These are phyloP conservation scores for Mycena vitilis DNA, from an alignment of 768 basidiomycete genomes.

Conservation along the genomic window DNA sequence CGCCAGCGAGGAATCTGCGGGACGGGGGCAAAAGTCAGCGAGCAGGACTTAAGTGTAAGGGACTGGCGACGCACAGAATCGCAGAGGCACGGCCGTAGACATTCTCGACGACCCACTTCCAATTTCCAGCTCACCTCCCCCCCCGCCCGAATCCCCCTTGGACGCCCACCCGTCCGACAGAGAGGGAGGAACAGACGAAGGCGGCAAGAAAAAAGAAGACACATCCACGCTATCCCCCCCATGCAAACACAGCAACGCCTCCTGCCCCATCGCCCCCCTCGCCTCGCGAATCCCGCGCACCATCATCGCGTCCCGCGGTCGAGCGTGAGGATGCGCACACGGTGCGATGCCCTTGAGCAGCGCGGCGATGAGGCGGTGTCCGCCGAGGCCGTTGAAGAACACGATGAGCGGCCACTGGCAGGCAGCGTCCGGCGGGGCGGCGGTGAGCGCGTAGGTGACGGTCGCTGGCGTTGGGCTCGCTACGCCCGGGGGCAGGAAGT, in stretches of 20 bases:
- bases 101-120: too few species aligned
- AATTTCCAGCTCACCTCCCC: too few species aligned
- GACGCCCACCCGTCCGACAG: too few species aligned
- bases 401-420: conserved; percentile 35
- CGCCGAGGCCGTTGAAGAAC: conserved; percentile 36
- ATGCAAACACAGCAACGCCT: conserved; percentile 22
- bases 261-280: conserved; percentile 32
- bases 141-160: too few species aligned
- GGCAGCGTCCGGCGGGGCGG: conserved; percentile 7
- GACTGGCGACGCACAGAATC: too few species aligned
- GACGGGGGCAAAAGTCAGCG: too few species aligned
- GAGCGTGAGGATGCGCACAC: conserved; percentile 29
- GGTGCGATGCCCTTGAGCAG: conserved; percentile 33
- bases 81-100: too few species aligned
- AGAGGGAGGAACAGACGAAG: too few species aligned
- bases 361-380: conserved; percentile 32
- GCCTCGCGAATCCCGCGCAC: conserved; percentile 19
- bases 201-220: too few species aligned
- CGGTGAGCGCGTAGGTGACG: conserved; percentile 23
- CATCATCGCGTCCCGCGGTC: conserved; percentile 16
- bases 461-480: conserved; percentile 3
- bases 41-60: too few species aligned
- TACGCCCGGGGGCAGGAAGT: conserved; percentile 15
- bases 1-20: too few species aligned
- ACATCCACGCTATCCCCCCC: too few species aligned